These are phyloP conservation scores for Cyclotella baltica DNA, from an alignment of 108 stramenopile genomes.

Conservation along the genomic window DNA sequence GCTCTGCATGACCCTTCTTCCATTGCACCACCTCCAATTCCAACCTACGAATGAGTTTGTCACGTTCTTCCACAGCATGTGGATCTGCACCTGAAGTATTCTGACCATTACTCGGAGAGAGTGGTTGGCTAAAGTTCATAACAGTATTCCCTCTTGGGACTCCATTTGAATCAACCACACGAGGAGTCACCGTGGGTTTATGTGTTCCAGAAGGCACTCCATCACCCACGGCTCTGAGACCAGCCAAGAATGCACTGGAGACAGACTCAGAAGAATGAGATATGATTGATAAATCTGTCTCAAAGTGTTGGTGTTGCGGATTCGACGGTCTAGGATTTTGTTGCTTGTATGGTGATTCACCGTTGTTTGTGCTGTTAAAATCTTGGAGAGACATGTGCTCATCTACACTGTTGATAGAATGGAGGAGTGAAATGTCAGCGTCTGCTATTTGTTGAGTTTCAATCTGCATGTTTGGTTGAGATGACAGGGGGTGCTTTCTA, in stretches of 20 bases:
- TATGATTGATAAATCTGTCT: conserved; percentile 27
- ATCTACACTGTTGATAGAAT: conserved; percentile 4
- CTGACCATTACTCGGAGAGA: conserved; percentile 16
- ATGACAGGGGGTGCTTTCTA: background rate
- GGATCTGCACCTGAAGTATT: background rate
- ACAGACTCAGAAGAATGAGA: conserved; percentile 32
- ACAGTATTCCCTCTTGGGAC: background rate
- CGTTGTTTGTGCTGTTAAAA: background rate
- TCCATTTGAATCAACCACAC: background rate
- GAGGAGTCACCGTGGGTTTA: conserved; percentile 8
- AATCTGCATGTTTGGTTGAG: background rate
- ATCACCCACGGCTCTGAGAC: conserved; percentile 14
- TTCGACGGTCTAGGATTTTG: conserved; percentile 7
- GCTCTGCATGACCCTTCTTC: conserved; percentile 15
- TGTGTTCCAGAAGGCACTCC: background rate
- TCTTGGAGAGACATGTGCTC: conserved; percentile 6
- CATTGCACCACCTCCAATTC: conserved; percentile 12
- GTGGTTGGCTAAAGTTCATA: background rate
- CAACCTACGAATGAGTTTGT: conserved; percentile 13
- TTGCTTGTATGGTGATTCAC: conserved; percentile 2
- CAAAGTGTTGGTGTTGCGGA: conserved; percentile 30
- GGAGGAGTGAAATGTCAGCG: background rate
- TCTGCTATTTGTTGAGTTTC: background rate
- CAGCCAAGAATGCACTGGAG: conserved; percentile 21
- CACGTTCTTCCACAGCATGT: conserved; percentile 12